These are phyloP conservation scores for Cavenderia fasciculata DNA, from an alignment of 78 protist genomes.

Conservation along the genomic window DNA sequence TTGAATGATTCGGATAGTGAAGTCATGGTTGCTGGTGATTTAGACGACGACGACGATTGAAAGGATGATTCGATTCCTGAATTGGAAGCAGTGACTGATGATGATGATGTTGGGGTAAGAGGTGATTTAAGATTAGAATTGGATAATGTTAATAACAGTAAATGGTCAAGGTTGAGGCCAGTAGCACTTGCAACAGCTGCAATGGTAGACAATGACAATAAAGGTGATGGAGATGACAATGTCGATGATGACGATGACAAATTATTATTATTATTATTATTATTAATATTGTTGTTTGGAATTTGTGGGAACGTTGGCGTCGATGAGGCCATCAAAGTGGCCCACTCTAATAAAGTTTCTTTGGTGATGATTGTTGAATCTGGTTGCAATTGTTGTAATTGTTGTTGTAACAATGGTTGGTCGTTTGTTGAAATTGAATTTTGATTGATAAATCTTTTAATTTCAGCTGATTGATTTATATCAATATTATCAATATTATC, in stretches of 20 bases:
- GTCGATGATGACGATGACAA: background rate
- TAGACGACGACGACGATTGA: background rate
- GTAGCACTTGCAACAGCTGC: constrained; percentile 47
- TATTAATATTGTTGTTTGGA: background rate
- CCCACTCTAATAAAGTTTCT: constrained; percentile 26
- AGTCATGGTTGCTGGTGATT: background rate
- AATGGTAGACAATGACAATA: constrained; percentile 33
- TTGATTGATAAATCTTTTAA: too few relatives aligned
- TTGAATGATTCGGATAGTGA: constrained; percentile 5
- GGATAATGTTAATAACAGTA: constrained; percentile 36
- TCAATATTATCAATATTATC: too few relatives aligned
- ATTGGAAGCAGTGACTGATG: background rate
- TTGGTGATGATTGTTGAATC: constrained; percentile 4
- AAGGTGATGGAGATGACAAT: constrained; percentile 4
- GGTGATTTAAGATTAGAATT: constrained; percentile 20
- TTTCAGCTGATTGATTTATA: too few relatives aligned
- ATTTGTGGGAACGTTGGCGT: background rate
- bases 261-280: background rate
- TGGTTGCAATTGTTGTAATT: too few relatives aligned
- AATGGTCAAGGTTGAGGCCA: constrained; percentile 46
- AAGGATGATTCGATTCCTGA: too few relatives aligned
- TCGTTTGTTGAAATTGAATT: too few relatives aligned
- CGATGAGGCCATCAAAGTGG: constrained; percentile 21
- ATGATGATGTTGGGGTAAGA: constrained; percentile 19
- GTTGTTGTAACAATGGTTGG: too few relatives aligned